Conservation (phyloP, 164 flowering plant species). For the Chloranthus sessilifolius region DNA sequence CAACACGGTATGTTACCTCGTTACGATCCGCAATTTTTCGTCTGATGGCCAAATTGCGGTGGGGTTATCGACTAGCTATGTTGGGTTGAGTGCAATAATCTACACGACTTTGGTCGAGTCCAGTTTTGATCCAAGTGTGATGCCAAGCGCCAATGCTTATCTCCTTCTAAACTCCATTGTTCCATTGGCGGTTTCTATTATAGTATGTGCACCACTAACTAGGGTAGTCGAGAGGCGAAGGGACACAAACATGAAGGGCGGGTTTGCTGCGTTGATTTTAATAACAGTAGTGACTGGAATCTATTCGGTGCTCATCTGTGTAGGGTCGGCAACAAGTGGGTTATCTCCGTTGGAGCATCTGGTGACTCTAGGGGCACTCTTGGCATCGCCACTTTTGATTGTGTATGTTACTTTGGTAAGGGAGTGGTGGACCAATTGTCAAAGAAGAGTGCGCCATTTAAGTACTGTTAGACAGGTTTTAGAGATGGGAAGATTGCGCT, state of each 20-base stretch:
- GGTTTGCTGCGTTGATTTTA: slow-evolving; percentile 38
- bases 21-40: slow-evolving; percentile 53
- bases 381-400: slow-evolving; percentile 8
- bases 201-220: slow-evolving; percentile 34
- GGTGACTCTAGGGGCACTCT: slow-evolving; percentile 4
- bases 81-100: slow-evolving; percentile 66
- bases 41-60: slow-evolving; percentile 49
- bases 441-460: too few relatives aligned
- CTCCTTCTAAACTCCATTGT: slow-evolving; percentile 55
- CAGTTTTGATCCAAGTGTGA: too few relatives aligned
- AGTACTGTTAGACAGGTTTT: too few relatives aligned
- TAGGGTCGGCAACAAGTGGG: not conserved
- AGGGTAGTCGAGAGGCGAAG: slow-evolving; percentile 10
- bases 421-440: too few relatives aligned
- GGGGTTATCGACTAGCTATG: slow-evolving; percentile 72
- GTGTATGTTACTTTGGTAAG: not conserved
- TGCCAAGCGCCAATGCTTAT: slow-evolving; percentile 42
- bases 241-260: slow-evolving; percentile 15
- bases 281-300: slow-evolving; percentile 13
- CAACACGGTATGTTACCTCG: slow-evolving; percentile 73
- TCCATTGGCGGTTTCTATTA: slow-evolving; percentile 45
- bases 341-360: not conserved
- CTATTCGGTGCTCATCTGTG: slow-evolving; percentile 6
- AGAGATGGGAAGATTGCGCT: slow-evolving; percentile 13
- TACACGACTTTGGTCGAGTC: slow-evolving; percentile 26